Evolutionary conservation across 2,329 filamentous ascomycete genomes (phyloP), one percentile per base, ranked within the genome.

Genomic region (Beauveria scarabaeidicola): DNA sequence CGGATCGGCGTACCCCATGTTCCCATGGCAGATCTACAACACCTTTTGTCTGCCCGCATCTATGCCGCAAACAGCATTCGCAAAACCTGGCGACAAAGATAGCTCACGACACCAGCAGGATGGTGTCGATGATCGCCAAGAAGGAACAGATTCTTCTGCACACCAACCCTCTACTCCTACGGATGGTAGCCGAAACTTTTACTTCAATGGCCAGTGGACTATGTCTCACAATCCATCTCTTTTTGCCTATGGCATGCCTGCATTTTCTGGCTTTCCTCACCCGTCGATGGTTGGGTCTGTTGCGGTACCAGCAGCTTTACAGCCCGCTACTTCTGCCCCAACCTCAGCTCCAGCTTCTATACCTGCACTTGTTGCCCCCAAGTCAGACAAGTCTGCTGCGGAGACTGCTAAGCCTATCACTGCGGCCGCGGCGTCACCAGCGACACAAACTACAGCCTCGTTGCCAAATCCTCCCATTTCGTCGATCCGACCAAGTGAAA

Each of bases 401-500:
- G 57, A 53, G 21, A 53, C 40, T 36, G 27, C 41, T 25, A 52
- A 52, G 27, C 19, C 40, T 2, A 40, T 19, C 40, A 21, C 25
- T 25, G 48, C 41, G 15, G 23, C 7, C 11, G 48, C 48, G 2
- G 29, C 50, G 10, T 59, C 57, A 13, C 41, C 57, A 9, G 21
- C 57, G 15, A 47, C 57, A 27, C 57, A 48, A 36, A 48, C 58
- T 15, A 38, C 63, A 63, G 46, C 27, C 62, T 59, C 64, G 64
- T 15, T 70, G 59, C 52, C 69, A 62, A 66, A 66, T 46, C 76
- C 78, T 13, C 81, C 78, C 3, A 73, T 79, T 25, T 84, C 82
- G n/a, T 84, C 82, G 7, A 85, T 85, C 62, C 77, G 77, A 23
- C 78, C 78, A 4, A 85, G 82, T 64, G 80, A 83, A n/a, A 83